Evolutionary conservation across 768 basidiomycete genomes (phyloP), one percentile per base, ranked within the genome.

Genomic region (Collybia nuda): DNA sequence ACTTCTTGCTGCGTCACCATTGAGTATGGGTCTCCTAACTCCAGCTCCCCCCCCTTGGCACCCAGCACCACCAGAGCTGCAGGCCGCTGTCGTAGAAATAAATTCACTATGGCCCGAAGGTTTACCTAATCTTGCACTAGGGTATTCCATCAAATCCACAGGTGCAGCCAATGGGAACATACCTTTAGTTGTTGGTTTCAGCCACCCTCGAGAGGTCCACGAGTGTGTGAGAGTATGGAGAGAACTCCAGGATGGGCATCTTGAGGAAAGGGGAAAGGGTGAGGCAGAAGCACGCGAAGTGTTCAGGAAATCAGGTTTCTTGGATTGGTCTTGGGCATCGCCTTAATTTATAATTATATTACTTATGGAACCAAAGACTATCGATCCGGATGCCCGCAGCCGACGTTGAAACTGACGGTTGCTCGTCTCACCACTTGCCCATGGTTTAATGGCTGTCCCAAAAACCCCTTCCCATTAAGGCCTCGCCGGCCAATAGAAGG

Each of bases 1-100:
- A 48, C 72, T 95, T 23, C 47, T 93, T 44, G 73, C 85, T 2
- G 93, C 93, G 1, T 92, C 91, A 2, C 93, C 93, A 6, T 74
- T 95, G 46, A 85, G 80, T 62, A 94, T 94, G 92, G 86, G 86
- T 0, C 78, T 94, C 2, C 76, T 95, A 28, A 82, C 83, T 0
- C 56, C 68, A 2, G 63, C 62, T 0, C 74, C 78, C 2, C 86
- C 87, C 1, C 11, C 65, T 2, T 94, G 91, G 92, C 90, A 93
- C 61, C 90, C 91, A 14, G 89, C 90, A 5, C 78, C 90, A 17
- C 59, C 65, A 12, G 67, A 60, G 11, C 52, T 90, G 36, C 72
- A 61, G 22, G 65, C 67, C 11, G 82, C 79, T 0, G 75, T 73
- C 6, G 51, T 57, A 17, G 62, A 67, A 7, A 81, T 79, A 0